These are phyloP conservation scores for Cladosporium austrohemisphaericum DNA, from an alignment of 2,329 filamentous ascomycete genomes.

Conservation along the genomic window DNA sequence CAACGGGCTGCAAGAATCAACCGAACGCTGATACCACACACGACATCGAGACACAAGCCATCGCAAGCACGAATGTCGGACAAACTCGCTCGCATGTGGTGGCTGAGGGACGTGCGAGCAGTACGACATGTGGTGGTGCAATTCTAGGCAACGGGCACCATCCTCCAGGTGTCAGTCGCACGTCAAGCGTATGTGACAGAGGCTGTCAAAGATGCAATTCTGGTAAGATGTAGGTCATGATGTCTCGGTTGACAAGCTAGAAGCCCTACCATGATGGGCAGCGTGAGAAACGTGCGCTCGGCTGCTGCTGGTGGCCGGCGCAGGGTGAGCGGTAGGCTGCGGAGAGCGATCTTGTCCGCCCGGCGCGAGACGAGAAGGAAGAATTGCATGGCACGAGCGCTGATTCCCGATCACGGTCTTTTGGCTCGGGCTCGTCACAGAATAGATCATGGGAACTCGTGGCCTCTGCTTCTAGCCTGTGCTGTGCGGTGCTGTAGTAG, in stretches of 20 bases:
- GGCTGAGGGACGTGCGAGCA: too few species aligned
- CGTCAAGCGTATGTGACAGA: too few species aligned
- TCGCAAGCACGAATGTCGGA: too few species aligned
- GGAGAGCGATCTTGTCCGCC: background rate
- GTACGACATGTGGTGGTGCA: too few species aligned
- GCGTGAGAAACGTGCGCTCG: background rate
- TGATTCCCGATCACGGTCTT: background rate
- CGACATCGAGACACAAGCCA: too few species aligned
- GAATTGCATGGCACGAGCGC: background rate
- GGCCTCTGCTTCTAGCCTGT: slow-evolving; percentile 1
- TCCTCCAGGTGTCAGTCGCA: too few species aligned
- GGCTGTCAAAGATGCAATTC: too few species aligned
- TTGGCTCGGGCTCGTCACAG: slow-evolving; percentile 2
- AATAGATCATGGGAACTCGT: slow-evolving; percentile 2
- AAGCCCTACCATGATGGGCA: background rate
- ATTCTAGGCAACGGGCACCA: too few species aligned
- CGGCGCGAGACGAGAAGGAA: slow-evolving; percentile 4
- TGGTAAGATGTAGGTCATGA: slow-evolving; percentile 9
- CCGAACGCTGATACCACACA: too few species aligned
- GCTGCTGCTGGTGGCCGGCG: too few species aligned
- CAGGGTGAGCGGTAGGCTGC: background rate
- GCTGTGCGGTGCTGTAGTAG: slow-evolving; percentile 1
- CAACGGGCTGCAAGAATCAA: too few species aligned
- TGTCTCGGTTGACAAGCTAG: background rate
- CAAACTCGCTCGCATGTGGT: too few species aligned